These are phyloP conservation scores for Protomyces gravidus DNA, from an alignment of 1,139 yeast species.

Conservation along the genomic window DNA sequence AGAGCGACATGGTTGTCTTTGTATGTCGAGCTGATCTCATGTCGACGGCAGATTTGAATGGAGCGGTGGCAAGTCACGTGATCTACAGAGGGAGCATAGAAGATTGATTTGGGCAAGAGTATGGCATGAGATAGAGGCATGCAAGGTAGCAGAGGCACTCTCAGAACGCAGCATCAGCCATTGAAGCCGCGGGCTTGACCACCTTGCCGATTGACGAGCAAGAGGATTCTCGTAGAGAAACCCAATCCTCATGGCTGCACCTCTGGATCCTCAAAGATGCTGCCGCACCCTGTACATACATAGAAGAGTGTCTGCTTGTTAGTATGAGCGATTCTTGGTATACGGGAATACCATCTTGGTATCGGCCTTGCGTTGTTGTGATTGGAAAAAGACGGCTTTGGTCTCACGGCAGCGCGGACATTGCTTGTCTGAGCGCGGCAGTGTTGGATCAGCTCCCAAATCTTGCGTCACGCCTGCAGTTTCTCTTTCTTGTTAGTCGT, in stretches of 20 bases:
- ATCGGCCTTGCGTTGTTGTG: conserved; percentile 90
- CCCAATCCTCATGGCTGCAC: conserved; percentile 6
- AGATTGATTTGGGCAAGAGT: too few species aligned
- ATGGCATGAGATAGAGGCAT: too few species aligned
- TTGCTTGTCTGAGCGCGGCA: conserved; percentile 57
- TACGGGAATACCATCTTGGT: conserved; percentile 63
- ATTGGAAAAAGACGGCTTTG: conserved; percentile 93
- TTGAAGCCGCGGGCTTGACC: too few species aligned
- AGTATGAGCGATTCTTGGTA: background rate
- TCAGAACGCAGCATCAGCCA: too few species aligned
- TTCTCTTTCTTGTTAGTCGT: conserved; percentile 43
- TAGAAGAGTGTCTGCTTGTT: conserved; percentile 54
- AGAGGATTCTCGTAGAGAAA: too few species aligned
- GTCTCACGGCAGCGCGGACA: conserved; percentile 84
- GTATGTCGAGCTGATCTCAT: too few species aligned
- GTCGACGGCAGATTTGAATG: too few species aligned
- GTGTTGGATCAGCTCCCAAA: conserved; percentile 91
- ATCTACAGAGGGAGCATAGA: too few species aligned
- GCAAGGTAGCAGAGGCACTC: too few species aligned
- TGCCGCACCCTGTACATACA: conserved; percentile 82
- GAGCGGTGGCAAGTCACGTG: background rate
- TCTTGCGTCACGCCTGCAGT: conserved; percentile 98
- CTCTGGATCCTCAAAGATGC: conserved; percentile 50
- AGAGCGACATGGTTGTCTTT: conserved; percentile 2
- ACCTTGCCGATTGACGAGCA: too few species aligned